A percentile compares a stretch with the other conserved stretches of the same genome.
These are phyloP conservation scores for Emericellopsis cladophorae DNA, from an alignment of 2,329 filamentous ascomycete species.

Conservation along the genomic window DNA sequence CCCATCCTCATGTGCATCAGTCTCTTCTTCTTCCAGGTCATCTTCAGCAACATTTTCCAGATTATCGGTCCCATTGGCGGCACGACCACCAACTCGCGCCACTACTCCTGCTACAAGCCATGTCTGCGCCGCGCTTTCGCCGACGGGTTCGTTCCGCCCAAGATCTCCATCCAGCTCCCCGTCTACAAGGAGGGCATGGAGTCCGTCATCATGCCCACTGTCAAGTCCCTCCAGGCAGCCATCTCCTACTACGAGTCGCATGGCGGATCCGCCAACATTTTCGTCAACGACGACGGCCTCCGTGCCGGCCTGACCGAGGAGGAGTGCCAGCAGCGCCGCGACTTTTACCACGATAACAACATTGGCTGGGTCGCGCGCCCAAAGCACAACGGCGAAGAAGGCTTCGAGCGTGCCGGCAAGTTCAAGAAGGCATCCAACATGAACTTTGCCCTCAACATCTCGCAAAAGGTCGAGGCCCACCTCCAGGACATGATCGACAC, in stretches of 20 bases:
- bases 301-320: slow-evolving; percentile 32
- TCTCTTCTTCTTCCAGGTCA: slow-evolving; percentile 30
- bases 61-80: slow-evolving; percentile 34
- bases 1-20: slow-evolving; percentile 20
- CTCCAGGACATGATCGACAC: slow-evolving; percentile 23
- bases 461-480: slow-evolving; percentile 48
- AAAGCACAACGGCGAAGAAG: slow-evolving; percentile 28
- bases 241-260: slow-evolving; percentile 36
- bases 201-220: slow-evolving; percentile 32
- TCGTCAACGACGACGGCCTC: slow-evolving; percentile 52
- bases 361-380: slow-evolving; percentile 37
- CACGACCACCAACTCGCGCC: slow-evolving; percentile 27
- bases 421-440: slow-evolving; percentile 69
- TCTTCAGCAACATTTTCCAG: slow-evolving; percentile 25
- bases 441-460: slow-evolving; percentile 56
- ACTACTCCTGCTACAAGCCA: slow-evolving; percentile 26
- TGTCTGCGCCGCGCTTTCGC: slow-evolving; percentile 17
- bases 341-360: slow-evolving; percentile 36
- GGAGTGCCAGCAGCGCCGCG: slow-evolving; percentile 23
- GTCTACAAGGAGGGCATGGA: slow-evolving; percentile 28
- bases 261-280: slow-evolving; percentile 34
- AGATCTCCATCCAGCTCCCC: slow-evolving; percentile 31
- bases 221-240: slow-evolving; percentile 32
- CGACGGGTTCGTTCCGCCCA: slow-evolving; percentile 20
- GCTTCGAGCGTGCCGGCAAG: slow-evolving; percentile 45